Evolutionary conservation across 73 alveolate species (phyloP).

Genomic region (Stentor roeselii): DNA sequence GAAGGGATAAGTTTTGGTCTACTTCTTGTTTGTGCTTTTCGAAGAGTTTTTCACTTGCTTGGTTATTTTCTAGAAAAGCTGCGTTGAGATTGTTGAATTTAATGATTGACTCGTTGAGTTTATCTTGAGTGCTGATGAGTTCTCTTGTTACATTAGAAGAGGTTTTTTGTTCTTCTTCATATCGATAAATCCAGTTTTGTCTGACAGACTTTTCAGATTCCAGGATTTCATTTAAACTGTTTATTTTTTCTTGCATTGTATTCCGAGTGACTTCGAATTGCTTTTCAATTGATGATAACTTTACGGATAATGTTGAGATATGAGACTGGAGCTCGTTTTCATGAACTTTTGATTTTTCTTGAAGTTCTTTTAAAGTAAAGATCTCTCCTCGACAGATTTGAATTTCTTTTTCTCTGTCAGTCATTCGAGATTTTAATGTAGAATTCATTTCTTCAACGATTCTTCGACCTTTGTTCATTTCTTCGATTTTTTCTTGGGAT

Average conservation of each 20-base stretch:
- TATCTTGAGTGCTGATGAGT: conserved; percentile 31
- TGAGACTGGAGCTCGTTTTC: neutral
- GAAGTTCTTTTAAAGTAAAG: neutral
- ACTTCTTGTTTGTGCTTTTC: neutral
- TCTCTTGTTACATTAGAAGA: conserved; percentile 37
- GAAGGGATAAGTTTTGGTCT: neutral
- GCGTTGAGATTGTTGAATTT: neutral
- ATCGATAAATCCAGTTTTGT: conserved; percentile 55
- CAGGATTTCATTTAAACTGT: conserved; percentile 35
- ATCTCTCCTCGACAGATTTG: neutral
- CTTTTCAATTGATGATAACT: conserved; percentile 8
- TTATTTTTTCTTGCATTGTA: conserved; percentile 47
- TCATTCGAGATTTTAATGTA: neutral
- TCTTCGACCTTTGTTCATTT: conserved; percentile 18
- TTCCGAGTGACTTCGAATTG: conserved; percentile 46
- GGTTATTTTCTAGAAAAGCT: neutral
- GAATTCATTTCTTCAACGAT: conserved; percentile 13
- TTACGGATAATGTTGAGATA: neutral
- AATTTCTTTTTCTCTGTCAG: conserved; percentile 18
- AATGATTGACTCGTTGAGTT: conserved; percentile 21
- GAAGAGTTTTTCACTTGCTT: neutral
- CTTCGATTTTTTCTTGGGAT: conserved; percentile 24
- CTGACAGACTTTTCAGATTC: conserved; percentile 46
- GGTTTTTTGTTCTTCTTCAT: conserved; percentile 58
- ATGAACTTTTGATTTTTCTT: neutral